These are phyloP conservation scores for Penicillium sclerotiorum DNA, from an alignment of 2,329 filamentous ascomycete genomes.

Conservation along the genomic window DNA sequence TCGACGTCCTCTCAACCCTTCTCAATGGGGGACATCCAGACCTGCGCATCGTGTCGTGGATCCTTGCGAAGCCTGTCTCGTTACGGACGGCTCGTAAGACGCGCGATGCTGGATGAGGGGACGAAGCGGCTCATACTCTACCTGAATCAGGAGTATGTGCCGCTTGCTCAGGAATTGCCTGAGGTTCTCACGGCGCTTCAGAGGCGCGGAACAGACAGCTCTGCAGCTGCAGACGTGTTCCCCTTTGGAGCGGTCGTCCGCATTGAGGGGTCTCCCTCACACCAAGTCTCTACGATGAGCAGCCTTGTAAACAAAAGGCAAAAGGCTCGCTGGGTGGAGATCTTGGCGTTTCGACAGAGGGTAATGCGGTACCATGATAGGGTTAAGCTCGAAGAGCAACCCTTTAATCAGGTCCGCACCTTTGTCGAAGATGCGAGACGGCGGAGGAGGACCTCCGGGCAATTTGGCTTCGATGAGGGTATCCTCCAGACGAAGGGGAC, in stretches of 20 bases:
- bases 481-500: slow-evolving; percentile 41
- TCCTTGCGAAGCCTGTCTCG: slow-evolving; percentile 60
- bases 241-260: slow-evolving; percentile 4
- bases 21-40: slow-evolving; percentile 52
- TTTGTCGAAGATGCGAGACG: slow-evolving; percentile 37
- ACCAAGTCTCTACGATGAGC: slow-evolving; percentile 30
- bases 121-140: slow-evolving; percentile 66
- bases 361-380: slow-evolving; percentile 33
- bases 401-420: slow-evolving; percentile 39
- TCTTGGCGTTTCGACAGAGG: slow-evolving; percentile 31
- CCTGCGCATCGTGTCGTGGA: slow-evolving; percentile 63
- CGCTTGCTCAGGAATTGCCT: slow-evolving; percentile 42
- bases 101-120: slow-evolving; percentile 63
- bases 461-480: slow-evolving; percentile 29
- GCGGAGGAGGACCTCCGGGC: slow-evolving; percentile 24
- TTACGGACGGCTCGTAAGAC: slow-evolving; percentile 64
- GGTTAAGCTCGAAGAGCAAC: slow-evolving; percentile 44
- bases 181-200: slow-evolving; percentile 30
- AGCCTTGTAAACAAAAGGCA: slow-evolving; percentile 23
- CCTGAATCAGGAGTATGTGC: slow-evolving; percentile 48
- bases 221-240: background rate
- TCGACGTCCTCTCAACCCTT: slow-evolving; percentile 48
- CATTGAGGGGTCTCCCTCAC: slow-evolving; percentile 16
- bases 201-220: background rate
- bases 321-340: slow-evolving; percentile 23